Evolutionary conservation across 805 yeast genomes (phyloP).

Genomic region (Candida rishiriensis): DNA sequence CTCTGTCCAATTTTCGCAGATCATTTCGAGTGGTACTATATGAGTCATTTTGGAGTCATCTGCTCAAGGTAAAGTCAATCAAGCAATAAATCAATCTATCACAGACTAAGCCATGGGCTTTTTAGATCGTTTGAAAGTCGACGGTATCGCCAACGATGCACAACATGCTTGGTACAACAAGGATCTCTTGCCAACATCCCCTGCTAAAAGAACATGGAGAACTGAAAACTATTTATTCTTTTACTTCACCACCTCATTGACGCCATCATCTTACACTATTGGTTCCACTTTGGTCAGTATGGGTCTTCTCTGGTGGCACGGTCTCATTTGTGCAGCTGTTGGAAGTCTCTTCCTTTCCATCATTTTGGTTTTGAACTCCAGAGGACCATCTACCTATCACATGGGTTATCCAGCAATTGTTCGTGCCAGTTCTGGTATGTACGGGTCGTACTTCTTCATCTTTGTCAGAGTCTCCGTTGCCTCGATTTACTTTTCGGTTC

Average conservation of each 20-base stretch:
- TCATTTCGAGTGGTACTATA: too few relatives aligned
- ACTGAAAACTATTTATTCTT: conserved; percentile 6
- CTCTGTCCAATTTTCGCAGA: too few relatives aligned
- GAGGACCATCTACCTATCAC: conserved; percentile 20
- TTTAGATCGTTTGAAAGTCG: too few relatives aligned
- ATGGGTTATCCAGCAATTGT: conserved; percentile 34
- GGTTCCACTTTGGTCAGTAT: conserved; percentile 18
- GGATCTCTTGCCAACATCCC: conserved; percentile 32
- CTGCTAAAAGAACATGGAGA: conserved; percentile 30
- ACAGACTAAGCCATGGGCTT: too few relatives aligned
- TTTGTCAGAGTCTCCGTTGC: conserved; percentile 31
- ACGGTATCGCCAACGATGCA: neutral
- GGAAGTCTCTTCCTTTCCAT: conserved; percentile 14
- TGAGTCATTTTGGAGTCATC: too few relatives aligned
- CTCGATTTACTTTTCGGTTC: conserved; percentile 32
- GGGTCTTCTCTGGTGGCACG: conserved; percentile 20
- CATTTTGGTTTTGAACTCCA: conserved; percentile 10
- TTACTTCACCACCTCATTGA: conserved; percentile 12
- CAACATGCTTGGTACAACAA: conserved; percentile 15
- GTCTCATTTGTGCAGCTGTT: conserved; percentile 13
- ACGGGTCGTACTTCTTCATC: conserved; percentile 31
- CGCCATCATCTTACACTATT: conserved; percentile 19
- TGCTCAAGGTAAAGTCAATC: too few relatives aligned
- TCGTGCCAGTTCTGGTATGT: conserved; percentile 33
- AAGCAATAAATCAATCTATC: too few relatives aligned